A percentile compares a stretch with the other conserved stretches of the same genome.
Evolutionary conservation across 164 flowering plant species (phyloP).

Genomic region (Magnolia officinalis): DNA sequence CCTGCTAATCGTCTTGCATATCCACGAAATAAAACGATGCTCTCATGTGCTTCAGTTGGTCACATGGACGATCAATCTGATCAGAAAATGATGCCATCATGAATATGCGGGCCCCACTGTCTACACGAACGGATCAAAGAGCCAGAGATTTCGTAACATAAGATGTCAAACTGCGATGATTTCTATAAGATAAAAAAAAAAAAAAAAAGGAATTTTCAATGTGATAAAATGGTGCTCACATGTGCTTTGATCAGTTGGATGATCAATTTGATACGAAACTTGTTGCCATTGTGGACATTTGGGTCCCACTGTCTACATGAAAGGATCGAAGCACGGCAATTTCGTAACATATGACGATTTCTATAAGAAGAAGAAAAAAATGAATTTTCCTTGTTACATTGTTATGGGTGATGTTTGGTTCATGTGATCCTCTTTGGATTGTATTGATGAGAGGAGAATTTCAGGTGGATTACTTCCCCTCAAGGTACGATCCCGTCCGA

Average conservation of each 20-base stretch:
- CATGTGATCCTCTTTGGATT: background rate
- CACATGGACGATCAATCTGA: no score
- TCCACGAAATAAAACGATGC: background rate
- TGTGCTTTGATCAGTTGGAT: background rate
- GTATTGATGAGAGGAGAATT: constrained; percentile 4
- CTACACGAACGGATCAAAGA: no score
- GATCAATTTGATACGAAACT: background rate
- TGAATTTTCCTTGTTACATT: background rate
- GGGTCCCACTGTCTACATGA: no score
- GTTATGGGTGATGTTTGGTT: background rate
- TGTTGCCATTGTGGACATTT: no score
- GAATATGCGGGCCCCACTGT: no score
- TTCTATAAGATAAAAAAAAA: no score
- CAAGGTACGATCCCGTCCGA: constrained; percentile 79
- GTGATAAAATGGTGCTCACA: background rate
- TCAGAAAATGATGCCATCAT: no score
- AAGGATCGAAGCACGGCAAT: background rate
- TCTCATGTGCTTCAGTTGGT: background rate
- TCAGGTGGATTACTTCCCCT: constrained; percentile 96
- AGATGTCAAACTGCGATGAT: background rate
- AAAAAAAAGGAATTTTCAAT: no score
- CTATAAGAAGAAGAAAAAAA: no score
- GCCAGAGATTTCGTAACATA: background rate
- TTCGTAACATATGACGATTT: background rate
- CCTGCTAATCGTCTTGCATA: background rate